These are phyloP conservation scores for Lichtheimia ramosa DNA, from an alignment of 371 early-diverging fungal species.

Conservation along the genomic window DNA sequence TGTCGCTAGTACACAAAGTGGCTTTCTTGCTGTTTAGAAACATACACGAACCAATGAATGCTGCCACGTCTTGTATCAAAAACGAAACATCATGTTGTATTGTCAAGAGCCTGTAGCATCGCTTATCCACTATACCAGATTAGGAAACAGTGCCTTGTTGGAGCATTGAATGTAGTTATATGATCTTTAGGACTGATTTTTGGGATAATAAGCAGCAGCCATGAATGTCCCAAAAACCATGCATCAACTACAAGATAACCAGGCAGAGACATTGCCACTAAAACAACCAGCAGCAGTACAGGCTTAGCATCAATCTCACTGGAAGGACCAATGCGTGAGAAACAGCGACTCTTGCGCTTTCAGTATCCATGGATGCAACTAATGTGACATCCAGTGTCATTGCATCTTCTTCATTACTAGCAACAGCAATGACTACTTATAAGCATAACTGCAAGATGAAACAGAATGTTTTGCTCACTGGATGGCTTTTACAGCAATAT, in stretches of 20 bases:
- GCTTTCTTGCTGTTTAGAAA: conserved; percentile 14
- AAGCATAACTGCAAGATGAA: conserved; percentile 16
- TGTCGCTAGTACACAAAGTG: conserved; percentile 10
- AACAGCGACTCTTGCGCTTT: conserved; percentile 35
- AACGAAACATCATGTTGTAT: conserved; percentile 8
- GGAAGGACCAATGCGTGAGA: conserved; percentile 45
- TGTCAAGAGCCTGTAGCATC: neutral
- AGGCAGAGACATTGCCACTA: conserved; percentile 65
- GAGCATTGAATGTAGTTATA: conserved; percentile 12
- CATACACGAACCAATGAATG: conserved; percentile 13
- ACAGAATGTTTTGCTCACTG: too few species aligned
- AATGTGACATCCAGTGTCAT: conserved; percentile 43
- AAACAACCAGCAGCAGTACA: conserved; percentile 61
- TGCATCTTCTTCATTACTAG: conserved; percentile 52
- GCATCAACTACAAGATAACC: conserved; percentile 46
- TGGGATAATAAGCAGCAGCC: conserved; percentile 60
- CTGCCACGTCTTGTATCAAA: conserved; percentile 7
- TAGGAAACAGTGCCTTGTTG: conserved; percentile 42
- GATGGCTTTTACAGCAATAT: conserved; percentile 27
- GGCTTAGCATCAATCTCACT: conserved; percentile 40
- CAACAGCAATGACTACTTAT: conserved; percentile 49
- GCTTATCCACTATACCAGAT: conserved; percentile 46
- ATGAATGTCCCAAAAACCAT: too few species aligned
- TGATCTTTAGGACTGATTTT: conserved; percentile 22
- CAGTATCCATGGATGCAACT: conserved; percentile 60